These are phyloP conservation scores for Inonotus obliquus DNA, from an alignment of 1,284 basidiomycete species.

Conservation along the genomic window DNA sequence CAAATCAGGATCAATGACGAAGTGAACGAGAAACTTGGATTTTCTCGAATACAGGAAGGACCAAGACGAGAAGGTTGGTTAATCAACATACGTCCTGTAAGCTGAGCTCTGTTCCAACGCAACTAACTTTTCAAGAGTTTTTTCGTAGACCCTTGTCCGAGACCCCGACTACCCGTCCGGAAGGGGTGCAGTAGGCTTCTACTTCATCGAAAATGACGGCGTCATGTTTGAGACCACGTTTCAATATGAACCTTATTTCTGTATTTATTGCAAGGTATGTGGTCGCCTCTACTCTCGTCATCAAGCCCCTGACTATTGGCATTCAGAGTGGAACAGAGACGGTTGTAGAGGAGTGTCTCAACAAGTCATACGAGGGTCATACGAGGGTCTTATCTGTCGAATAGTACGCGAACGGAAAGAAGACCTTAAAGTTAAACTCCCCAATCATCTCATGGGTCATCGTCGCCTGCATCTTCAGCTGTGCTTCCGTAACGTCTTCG, in stretches of 20 bases:
- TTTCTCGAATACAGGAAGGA: conserved; percentile 75
- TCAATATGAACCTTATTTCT: conserved; percentile 93
- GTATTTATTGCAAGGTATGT: conserved; percentile 81
- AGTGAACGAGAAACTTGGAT: conserved; percentile 92
- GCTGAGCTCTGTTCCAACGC: conserved; percentile 27
- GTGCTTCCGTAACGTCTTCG: conserved; percentile 89
- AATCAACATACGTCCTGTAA: conserved; percentile 96
- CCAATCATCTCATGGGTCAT: conserved; percentile 95
- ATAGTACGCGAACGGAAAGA: conserved; percentile 86
- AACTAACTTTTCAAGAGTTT: background rate
- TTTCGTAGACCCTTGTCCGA: conserved; percentile 71
- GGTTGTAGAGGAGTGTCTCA: conserved; percentile 92
- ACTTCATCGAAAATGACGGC: conserved; percentile 97
- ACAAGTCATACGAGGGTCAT: conserved; percentile 91
- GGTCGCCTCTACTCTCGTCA: background rate
- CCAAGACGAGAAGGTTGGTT: conserved; percentile 83
- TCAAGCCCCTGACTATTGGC: background rate
- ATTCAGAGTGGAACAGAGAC: conserved; percentile 80
- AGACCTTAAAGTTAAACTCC: conserved; percentile 90
- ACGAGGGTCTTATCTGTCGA: conserved; percentile 80
- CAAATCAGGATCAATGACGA: conserved; percentile 73
- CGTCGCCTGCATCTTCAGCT: conserved; percentile 86
- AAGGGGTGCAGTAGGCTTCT: conserved; percentile 91
- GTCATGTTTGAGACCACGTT: conserved; percentile 94
- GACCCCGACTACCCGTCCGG: conserved; percentile 79